A percentile compares a stretch with the other conserved stretches of the same genome.
These are phyloP conservation scores for Epichloe baconii DNA, from an alignment of 2,329 filamentous ascomycete genomes.

Conservation along the genomic window DNA sequence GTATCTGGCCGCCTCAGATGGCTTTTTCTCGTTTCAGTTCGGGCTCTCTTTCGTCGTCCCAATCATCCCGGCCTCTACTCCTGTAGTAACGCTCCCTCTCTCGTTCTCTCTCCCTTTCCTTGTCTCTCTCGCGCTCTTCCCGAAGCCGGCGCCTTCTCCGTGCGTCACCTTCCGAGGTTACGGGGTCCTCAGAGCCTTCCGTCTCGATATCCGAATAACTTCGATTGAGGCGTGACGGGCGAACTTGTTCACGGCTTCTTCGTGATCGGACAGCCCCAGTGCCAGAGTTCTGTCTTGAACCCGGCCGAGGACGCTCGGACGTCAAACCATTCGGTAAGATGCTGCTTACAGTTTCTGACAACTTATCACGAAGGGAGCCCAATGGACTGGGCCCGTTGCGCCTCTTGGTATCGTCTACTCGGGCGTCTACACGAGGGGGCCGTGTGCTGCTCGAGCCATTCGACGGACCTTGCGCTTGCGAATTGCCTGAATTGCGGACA, in stretches of 20 bases:
- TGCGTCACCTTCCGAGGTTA: conserved; percentile 20
- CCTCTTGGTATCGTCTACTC: conserved; percentile 24
- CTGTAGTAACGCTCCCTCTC: conserved; percentile 22
- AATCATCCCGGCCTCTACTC: conserved; percentile 20
- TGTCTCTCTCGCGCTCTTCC: conserved; percentile 17
- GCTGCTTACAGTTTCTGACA: conserved; percentile 31
- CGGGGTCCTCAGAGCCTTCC: conserved; percentile 21
- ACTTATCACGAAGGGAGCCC: conserved; percentile 27
- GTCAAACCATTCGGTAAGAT: conserved; percentile 26
- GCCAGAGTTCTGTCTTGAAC: conserved; percentile 21
- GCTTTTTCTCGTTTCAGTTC: conserved; percentile 17
- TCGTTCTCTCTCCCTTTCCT: conserved; percentile 23
- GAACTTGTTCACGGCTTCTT: conserved; percentile 28
- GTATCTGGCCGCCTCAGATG: conserved; percentile 28
- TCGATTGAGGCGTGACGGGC: conserved; percentile 26
- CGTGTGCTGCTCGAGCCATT: conserved; percentile 15
- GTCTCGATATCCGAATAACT: conserved; percentile 29
- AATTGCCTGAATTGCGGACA: conserved; percentile 15
- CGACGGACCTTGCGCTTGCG: conserved; percentile 15
- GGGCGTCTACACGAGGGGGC: conserved; percentile 20
- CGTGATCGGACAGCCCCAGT: conserved; percentile 19
- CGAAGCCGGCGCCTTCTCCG: conserved; percentile 12
- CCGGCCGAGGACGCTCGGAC: conserved; percentile 23
- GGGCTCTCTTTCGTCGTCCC: conserved; percentile 20
- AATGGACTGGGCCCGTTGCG: conserved; percentile 24